Conservation (phyloP, 1,284 basidiomycete species). For the Moniliella sp. region DNA sequence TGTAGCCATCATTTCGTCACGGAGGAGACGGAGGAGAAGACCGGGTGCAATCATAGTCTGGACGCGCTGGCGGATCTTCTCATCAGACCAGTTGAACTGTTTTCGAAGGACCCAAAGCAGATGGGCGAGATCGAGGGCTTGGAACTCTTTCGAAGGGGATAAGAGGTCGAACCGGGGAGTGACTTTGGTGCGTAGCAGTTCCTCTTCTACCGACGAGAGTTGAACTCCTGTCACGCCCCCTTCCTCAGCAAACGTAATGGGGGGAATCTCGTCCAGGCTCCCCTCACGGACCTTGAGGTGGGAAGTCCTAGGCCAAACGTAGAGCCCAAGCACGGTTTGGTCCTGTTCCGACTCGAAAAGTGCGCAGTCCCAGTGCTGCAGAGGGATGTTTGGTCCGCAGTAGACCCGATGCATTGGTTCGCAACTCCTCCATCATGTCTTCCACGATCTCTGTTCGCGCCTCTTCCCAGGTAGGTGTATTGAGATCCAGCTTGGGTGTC, state of each 20-base stretch:
- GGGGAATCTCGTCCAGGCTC: background rate
- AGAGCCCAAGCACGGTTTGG: background rate
- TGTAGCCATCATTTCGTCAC: no score
- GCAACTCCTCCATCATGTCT: background rate
- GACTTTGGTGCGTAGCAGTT: background rate
- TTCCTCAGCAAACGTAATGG: background rate
- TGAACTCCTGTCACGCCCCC: background rate
- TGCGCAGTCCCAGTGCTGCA: background rate
- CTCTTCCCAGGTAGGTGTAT: background rate
- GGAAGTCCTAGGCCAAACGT: background rate
- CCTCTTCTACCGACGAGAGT: no score
- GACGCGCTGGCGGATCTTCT: background rate
- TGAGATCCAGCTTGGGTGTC: background rate
- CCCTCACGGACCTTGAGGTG: background rate
- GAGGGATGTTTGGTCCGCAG: background rate
- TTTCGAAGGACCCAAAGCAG: background rate
- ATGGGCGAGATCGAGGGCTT: background rate
- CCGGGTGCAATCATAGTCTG: background rate
- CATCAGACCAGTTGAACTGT: background rate
- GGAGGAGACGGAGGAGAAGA: no score
- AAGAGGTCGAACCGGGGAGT: background rate
- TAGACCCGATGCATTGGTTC: background rate
- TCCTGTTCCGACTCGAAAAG: background rate
- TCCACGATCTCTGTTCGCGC: background rate
- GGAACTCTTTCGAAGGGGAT: background rate